Evolutionary conservation across 805 yeast species (phyloP).

Genomic region (Pichia cephalocereana): DNA sequence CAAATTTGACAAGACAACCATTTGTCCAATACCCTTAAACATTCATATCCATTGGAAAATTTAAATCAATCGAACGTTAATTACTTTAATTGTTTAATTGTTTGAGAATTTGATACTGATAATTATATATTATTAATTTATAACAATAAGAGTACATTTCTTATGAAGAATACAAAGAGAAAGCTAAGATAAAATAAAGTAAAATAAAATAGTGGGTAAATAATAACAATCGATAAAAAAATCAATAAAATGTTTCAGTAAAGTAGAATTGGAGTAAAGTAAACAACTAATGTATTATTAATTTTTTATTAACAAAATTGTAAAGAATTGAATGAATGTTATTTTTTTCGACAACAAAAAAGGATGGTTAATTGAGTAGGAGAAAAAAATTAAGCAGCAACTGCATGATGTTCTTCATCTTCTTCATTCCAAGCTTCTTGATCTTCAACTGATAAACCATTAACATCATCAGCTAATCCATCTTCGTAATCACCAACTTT

Average conservation of each 20-base stretch:
- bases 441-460: conserved; percentile 41
- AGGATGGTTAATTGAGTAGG: neutral
- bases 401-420: conserved; percentile 10
- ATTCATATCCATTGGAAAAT: conserved; percentile 18
- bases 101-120: too few species aligned
- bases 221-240: neutral
- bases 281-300: neutral
- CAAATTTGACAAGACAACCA: conserved; percentile 12
- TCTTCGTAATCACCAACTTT: conserved; percentile 36
- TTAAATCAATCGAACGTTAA: neutral
- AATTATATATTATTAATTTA: neutral
- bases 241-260: neutral
- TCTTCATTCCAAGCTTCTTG: conserved; percentile 34
- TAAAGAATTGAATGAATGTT: neutral
- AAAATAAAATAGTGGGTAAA: neutral
- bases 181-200: neutral
- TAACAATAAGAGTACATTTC: neutral
- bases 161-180: neutral
- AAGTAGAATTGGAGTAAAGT: neutral
- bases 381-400: conserved; percentile 17
- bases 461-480: conserved; percentile 39
- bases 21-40: conserved; percentile 16
- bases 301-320: too few species aligned
- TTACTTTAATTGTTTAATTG: too few species aligned
- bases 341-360: neutral